Evolutionary conservation across 1,284 basidiomycete species (phyloP).

Genomic region (Rhodotorula mucilaginosa): DNA sequence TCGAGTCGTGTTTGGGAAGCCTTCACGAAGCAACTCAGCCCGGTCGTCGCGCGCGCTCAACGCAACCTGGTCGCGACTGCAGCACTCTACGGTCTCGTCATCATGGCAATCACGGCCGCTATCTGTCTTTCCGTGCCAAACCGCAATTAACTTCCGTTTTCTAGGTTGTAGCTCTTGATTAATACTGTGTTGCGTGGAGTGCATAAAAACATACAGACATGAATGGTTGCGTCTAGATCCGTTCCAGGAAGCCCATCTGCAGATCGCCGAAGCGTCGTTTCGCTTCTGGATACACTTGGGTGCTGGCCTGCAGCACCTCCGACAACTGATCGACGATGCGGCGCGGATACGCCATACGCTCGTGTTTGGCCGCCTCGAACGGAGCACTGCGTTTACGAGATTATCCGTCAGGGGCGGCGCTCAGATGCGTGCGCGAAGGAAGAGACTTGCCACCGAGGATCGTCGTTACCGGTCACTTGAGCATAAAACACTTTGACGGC

Average conservation of each 20-base stretch:
- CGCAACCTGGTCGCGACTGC: constrained; percentile 28
- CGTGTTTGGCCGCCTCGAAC: constrained; percentile 24
- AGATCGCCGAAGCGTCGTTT: constrained; percentile 30
- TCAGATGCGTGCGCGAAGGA: not conserved
- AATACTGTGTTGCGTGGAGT: too few relatives aligned
- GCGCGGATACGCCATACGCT: constrained; percentile 30
- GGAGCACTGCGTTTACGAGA: constrained; percentile 7
- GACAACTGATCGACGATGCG: constrained; percentile 15
- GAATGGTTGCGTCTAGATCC: constrained; percentile 9
- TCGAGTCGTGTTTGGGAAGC: constrained; percentile 23
- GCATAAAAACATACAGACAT: too few relatives aligned
- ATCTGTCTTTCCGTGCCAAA: constrained; percentile 34
- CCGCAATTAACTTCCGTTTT: not conserved
- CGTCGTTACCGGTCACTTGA: constrained; percentile 8
- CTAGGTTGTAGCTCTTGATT: too few relatives aligned
- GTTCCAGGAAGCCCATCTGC: constrained; percentile 38
- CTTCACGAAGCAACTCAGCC: constrained; percentile 25
- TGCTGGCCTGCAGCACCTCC: constrained; percentile 29
- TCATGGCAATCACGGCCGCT: constrained; percentile 21
- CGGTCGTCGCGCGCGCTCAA: constrained; percentile 29
- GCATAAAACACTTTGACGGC: constrained; percentile 40
- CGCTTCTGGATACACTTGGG: constrained; percentile 23
- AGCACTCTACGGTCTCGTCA: constrained; percentile 22
- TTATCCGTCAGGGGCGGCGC: not conserved
- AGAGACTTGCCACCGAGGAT: constrained; percentile 13